Evolutionary conservation across 2,329 filamentous ascomycete species (phyloP).

Genomic region (Diaporthe longicolla): DNA sequence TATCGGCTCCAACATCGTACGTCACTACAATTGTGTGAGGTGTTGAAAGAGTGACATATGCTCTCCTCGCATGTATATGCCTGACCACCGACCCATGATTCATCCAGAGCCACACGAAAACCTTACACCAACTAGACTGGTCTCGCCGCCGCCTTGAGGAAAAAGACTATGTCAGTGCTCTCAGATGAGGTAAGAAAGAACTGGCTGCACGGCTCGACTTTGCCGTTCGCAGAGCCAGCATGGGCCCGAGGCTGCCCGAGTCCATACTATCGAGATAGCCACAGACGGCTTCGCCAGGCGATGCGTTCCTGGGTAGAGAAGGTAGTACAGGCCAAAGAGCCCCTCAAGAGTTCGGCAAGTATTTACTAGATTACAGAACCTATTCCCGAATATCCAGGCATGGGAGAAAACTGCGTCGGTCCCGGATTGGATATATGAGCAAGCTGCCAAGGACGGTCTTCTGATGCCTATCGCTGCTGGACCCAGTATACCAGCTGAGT

Average conservation of each 20-base stretch:
- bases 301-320: conserved; percentile 43
- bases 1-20: too few relatives aligned
- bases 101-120: too few relatives aligned
- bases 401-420: conserved; percentile 38
- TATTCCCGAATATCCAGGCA: conserved; percentile 37
- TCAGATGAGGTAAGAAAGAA: conserved; percentile 26
- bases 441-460: conserved; percentile 39
- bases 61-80: too few relatives aligned
- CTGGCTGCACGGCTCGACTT: conserved; percentile 40
- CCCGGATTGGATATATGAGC: conserved; percentile 32
- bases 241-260: conserved; percentile 42
- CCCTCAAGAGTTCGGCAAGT: not conserved
- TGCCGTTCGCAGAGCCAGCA: conserved; percentile 40
- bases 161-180: conserved; percentile 31
- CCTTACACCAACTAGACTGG: too few relatives aligned
- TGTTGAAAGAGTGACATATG: too few relatives aligned
- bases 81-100: too few relatives aligned
- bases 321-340: conserved; percentile 16
- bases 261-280: conserved; percentile 41
- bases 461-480: conserved; percentile 42
- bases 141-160: not conserved
- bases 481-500: conserved; percentile 18
- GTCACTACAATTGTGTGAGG: too few relatives aligned
- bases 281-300: conserved; percentile 39
- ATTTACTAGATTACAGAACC: conserved; percentile 26